Evolutionary conservation across 2,329 filamentous ascomycete genomes (phyloP), one percentile per base, ranked within the genome.

Genomic region (Torrubiella hemipterigena): DNA sequence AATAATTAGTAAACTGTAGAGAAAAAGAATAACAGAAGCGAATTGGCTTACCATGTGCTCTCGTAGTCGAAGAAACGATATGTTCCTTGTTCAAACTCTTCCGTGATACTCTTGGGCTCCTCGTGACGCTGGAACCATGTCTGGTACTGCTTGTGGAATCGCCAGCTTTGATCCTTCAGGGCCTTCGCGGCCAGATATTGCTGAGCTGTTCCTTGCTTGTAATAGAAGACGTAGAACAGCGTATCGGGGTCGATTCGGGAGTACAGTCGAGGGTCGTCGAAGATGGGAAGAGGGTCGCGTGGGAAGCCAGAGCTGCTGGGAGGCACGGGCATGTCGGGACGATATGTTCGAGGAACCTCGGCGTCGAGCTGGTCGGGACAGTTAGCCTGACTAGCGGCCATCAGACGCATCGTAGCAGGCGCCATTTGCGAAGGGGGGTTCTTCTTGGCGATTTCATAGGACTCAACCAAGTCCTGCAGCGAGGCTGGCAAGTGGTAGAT

Each of bases 51-150:
- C 91, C 91, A 98, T 50, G 91, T 98, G 58, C 84, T 93, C 61
- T 98, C 91, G 53, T 98, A 98, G 59, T 98, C 91, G 57, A 98
- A 98, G 67, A 98, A 98, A 30, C 91, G 79, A 64, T 98, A 98
- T 16, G 91, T 98, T 40, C 91, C 91, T 59, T 98, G 91, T 61
- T 98, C 91, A 51, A 85, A 96, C 59, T 98, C 91, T 57, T 98
- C 91, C 0, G 91, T 96, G 50, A 98, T 98, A 46, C 78, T 87
- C 67, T 98, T 98, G 13, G 91, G 91, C 63, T 98, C 91, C 52
- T 98, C 91, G 44, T 98, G 91, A 31, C 91, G 73, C 58, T 98
- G 91, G 51, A 98, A 98, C 91, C 91, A 98, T 2, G 91, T 98
- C 57, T 94, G 91, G 52, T 98, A 98, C 56, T 96, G 91, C 66